Base-by-base conservation (phyloP, 768 basidiomycete genomes). In the Hericium rajendrae region DNA sequence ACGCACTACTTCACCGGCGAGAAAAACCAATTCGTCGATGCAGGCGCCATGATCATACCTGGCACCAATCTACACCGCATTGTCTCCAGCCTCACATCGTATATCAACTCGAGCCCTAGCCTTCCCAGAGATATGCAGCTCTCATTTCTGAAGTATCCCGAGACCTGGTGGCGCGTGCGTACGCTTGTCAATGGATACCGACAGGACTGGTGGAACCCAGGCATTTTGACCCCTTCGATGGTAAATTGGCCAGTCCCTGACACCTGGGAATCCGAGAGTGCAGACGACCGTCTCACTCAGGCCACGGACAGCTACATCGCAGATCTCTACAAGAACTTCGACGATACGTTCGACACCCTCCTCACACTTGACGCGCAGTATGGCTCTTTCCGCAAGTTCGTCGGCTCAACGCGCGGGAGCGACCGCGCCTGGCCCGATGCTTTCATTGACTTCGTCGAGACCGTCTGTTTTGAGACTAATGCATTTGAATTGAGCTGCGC, bases 401-500 rank as follows among this genome's bases (percentile, higher is more conserved):
- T 65, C 32, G 41, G 4, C 48, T 51, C 32, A 18, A 43, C 15
- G 41, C 41, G 41, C 41, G 41, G 41, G 41, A 43, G n/a, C 37
- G 11, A 39, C 16, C 55, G 59, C 24, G 51, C 20, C n/a, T 65
- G 62, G 58, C 64, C 64, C n/a, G 51, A 40, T 37, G 60, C 59
- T 12, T 58, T 65, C 26, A 56, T 65, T 4, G 65, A 66, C 46
- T 65, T 65, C 15, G n/a, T 63, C 52, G 65, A 65, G 55, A 66
- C 62, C 16, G 54, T 66, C 51, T 51, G 48, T 3, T 65, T 65
- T 16, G 65, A 65, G 28, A 66, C 64, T n/a, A 65, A 65, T 40
- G 65, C 66, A 41, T 65, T 65, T 65, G 51, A 55, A 2, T 59
- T 66, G 38, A 65, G 64, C 59, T 61, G 63, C 15, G 57, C 62